These are phyloP conservation scores for Zalaria obscura DNA, from an alignment of 2,329 filamentous ascomycete genomes.

Conservation along the genomic window DNA sequence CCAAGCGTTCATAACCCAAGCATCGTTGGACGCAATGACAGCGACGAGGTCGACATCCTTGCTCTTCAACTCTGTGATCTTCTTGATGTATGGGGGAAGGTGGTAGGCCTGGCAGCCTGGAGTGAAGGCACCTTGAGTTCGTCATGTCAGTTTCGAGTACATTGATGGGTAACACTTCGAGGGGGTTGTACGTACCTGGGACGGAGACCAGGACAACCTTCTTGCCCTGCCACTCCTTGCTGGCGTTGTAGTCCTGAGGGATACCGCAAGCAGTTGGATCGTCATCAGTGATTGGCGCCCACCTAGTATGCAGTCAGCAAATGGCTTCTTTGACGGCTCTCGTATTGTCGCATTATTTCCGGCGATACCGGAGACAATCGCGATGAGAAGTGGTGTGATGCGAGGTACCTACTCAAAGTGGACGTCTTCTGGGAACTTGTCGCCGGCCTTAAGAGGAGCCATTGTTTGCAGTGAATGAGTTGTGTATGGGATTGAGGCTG, in stretches of 20 bases:
- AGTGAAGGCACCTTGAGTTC: slow-evolving; percentile 57
- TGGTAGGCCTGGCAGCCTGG: slow-evolving; percentile 73
- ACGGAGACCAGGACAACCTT: slow-evolving; percentile 58
- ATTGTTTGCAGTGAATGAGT: no score
- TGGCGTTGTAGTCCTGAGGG: slow-evolving; percentile 65
- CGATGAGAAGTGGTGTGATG: neutral
- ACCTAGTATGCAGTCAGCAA: slow-evolving; percentile 31
- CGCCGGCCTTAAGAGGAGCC: slow-evolving; percentile 57
- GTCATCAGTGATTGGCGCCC: slow-evolving; percentile 64
- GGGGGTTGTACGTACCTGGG: slow-evolving; percentile 34
- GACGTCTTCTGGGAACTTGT: slow-evolving; percentile 68
- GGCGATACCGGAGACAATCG: neutral
- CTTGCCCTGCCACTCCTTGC: slow-evolving; percentile 58
- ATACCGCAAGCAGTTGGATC: slow-evolving; percentile 64
- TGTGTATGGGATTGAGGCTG: no score
- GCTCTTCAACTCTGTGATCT: slow-evolving; percentile 53
- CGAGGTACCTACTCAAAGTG: slow-evolving; percentile 50
- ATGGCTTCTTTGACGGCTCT: neutral
- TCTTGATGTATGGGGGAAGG: slow-evolving; percentile 65
- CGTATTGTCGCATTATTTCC: slow-evolving; percentile 3
- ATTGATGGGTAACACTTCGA: neutral
- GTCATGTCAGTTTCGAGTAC: neutral
- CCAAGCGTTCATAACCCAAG: slow-evolving; percentile 59
- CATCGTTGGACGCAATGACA: slow-evolving; percentile 73
- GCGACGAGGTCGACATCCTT: slow-evolving; percentile 76